Conservation (phyloP, 2,329 filamentous ascomycete genomes). For the Beauveria pseudobassiana region DNA sequence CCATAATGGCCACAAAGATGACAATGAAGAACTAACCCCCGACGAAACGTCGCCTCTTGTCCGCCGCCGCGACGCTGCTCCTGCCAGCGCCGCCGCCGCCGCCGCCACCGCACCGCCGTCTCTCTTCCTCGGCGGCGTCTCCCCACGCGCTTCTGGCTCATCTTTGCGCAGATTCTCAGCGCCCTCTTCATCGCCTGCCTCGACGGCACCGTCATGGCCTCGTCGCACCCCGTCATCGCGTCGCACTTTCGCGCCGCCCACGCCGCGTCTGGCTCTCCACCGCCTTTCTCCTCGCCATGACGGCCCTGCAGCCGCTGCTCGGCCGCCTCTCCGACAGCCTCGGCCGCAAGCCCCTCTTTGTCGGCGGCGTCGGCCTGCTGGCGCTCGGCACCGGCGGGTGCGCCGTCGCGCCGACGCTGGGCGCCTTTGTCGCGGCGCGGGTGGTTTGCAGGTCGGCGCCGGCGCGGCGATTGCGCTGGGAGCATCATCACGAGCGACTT, state of each 20-base stretch:
- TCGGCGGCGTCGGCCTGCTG: constrained; percentile 57
- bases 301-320: constrained; percentile 67
- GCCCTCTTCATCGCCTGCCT: constrained; percentile 56
- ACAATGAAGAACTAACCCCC: neutral
- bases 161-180: constrained; percentile 52
- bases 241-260: constrained; percentile 73
- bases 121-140: constrained; percentile 37
- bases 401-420: constrained; percentile 57
- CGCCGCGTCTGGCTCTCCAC: constrained; percentile 75
- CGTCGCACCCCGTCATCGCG: constrained; percentile 72
- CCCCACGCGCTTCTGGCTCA: constrained; percentile 50
- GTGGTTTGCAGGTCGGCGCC: constrained; percentile 56
- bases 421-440: constrained; percentile 43
- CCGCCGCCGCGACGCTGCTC: neutral
- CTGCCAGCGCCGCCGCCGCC: neutral
- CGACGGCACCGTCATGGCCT: constrained; percentile 75
- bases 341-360: constrained; percentile 59
- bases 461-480: constrained; percentile 62
- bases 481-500: constrained; percentile 67
- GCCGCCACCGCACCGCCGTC: neutral
- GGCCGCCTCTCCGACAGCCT: constrained; percentile 68
- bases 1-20: neutral
- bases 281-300: constrained; percentile 68
- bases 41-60: constrained; percentile 23
- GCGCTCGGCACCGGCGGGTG: constrained; percentile 61